These are phyloP conservation scores for Uromyces viciae-fabae DNA, from an alignment of 1,284 basidiomycete species.

Conservation along the genomic window DNA sequence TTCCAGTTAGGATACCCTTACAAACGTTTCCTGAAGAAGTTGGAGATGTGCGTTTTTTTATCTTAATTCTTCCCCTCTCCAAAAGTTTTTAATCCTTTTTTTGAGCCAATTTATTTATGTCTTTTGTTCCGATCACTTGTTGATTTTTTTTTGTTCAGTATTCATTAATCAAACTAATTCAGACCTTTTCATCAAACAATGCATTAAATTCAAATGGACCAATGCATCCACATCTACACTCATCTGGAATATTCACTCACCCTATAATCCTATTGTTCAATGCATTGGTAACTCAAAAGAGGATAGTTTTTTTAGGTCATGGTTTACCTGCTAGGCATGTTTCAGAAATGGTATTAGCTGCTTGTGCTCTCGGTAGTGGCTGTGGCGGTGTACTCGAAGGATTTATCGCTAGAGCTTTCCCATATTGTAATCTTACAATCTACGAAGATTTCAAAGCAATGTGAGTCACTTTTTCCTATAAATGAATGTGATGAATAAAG, in stretches of 20 bases:
- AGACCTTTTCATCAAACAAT: conserved; percentile 70
- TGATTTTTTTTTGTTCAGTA: too few relatives aligned
- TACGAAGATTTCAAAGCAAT: conserved; percentile 83
- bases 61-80: not conserved
- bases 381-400: conserved; percentile 78
- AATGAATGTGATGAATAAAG: too few relatives aligned
- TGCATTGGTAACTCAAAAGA: conserved; percentile 84
- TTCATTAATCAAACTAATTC: conserved; percentile 82
- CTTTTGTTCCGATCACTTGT: too few relatives aligned
- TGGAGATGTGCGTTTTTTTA: conserved; percentile 69
- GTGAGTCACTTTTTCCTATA: conserved; percentile 59
- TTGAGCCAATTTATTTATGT: not conserved
- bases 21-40: conserved; percentile 86
- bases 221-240: conserved; percentile 84
- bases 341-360: conserved; percentile 82
- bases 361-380: conserved; percentile 84
- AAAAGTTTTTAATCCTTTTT: not conserved
- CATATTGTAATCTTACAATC: conserved; percentile 84
- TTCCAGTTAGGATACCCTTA: conserved; percentile 82
- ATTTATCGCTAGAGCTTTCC: conserved; percentile 82
- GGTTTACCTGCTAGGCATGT: conserved; percentile 71
- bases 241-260: conserved; percentile 81
- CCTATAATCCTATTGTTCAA: conserved; percentile 93
- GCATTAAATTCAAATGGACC: conserved; percentile 61
- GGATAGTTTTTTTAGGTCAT: conserved; percentile 88